Evolutionary conservation across 805 yeast species (phyloP), one percentile per base, ranked within the genome.

Genomic region (Zygosaccharomyces siamensis): DNA sequence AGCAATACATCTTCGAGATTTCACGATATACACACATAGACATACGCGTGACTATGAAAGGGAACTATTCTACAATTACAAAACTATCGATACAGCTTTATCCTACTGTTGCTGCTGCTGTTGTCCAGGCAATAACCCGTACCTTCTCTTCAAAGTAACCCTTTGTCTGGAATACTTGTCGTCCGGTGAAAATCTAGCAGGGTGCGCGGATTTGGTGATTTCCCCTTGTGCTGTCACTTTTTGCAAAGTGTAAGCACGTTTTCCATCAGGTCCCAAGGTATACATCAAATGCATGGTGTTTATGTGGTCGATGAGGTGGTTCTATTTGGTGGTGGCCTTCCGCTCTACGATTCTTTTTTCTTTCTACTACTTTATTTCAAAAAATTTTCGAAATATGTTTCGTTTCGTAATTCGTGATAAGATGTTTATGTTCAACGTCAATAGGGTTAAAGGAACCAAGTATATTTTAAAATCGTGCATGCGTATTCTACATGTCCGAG

Each of bases 121-220:
- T 69, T 87, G 93, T 48, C 95, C 85, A 63, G 96, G 96, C 68
- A 93, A 77, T 70, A 93, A 69, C 59, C 84, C 83, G 69, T 73
- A 92, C 77, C 99, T 85, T 79, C 89, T 93, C 83, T 93, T 93
- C 68, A 93, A 79, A 49, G 98, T 92, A 45, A 93, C 97, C 80
- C 99, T 88, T 74, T 93, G 98, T 78, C 97, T 86, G 42, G 99
- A 93, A 77, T 89, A 92, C 75, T 93, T 93, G 80, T 93, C 99
- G 70, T 93, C 99, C 60, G 99, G 99, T 30, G 99, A 93, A 72
- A 93, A 93, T 74, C 99, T 85, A 46, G 99, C 99, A 54, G 99
- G 99, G 72, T 93, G 99, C 37, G 99, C 99, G 59, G 96, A 86
- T 76, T 89, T 89, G 67, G 99, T 95, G 76, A 92, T 89, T 70